Evolutionary conservation across 129 eudicot genomes (phyloP), one percentile per base, ranked within the genome.

Genomic region (Lactuca saligna): DNA sequence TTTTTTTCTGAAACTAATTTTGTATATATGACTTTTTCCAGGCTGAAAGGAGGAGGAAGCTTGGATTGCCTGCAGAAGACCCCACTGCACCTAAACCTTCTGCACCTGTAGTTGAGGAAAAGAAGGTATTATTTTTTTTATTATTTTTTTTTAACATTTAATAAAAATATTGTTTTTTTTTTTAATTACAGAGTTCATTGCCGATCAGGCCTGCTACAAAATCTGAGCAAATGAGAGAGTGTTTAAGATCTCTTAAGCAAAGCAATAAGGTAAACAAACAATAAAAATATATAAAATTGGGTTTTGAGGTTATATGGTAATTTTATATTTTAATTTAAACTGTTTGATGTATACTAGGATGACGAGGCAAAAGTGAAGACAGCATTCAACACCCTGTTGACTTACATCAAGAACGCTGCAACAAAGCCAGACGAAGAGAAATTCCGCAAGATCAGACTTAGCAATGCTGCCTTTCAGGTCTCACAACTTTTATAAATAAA

Each of bases 11-110:
- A 75, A 66, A 53, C 37, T 67, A 48, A 48, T 31, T 31, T 33
- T 48, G 8, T 57, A 16, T 42, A 39, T 68, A 20, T 49, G 56
- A 25, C 1, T 50, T 67, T 14, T 51, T 8, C 48, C 78, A 91
- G 97, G 97, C 93, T 4, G 97, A 91, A 84, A 88, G 97, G 81
- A 84, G 97, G 56, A 79, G 96, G 66, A 91, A 87, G 80, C 97
- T 91, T 75, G 97, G 97, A 49, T 85, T 91, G 80, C 96, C 93
- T 29, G 81, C 88, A 31, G 96, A 83, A 80, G 97, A 91, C 44
- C 90, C 96, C 48, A 53, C 78, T 68, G 75, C 88, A 17, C 70
- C 74, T 32, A 85, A 87, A 62, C 90, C 97, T 39, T 50, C 95
- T 68, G 80, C 89, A 58, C 93, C 97, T 69, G 84, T 81, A 15